These are phyloP conservation scores for Nadsonia starkeyi-henricii DNA, from an alignment of 1,139 yeast genomes.

Conservation along the genomic window DNA sequence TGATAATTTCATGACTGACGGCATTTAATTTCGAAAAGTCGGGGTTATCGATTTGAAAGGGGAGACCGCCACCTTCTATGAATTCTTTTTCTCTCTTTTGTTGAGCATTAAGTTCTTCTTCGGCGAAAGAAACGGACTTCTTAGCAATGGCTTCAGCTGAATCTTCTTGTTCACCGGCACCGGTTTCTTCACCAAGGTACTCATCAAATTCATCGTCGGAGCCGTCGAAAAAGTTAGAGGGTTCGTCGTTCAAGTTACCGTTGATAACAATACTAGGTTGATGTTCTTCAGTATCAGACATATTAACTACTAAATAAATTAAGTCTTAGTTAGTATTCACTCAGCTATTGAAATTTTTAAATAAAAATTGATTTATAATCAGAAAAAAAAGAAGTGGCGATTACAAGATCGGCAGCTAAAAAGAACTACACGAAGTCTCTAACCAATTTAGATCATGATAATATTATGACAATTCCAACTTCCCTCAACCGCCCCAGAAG, in stretches of 20 bases:
- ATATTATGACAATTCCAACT: too few species aligned
- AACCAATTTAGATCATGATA: too few species aligned
- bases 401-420: too few species aligned
- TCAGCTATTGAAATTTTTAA: too few species aligned
- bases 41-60: slow-evolving; percentile 87
- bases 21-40: slow-evolving; percentile 72
- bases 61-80: slow-evolving; percentile 96
- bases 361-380: too few species aligned
- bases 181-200: not conserved
- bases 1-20: slow-evolving; percentile 84
- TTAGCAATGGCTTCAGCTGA: slow-evolving; percentile 23
- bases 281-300: not conserved
- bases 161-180: not conserved
- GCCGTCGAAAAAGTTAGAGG: not conserved
- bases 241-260: not conserved
- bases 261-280: not conserved
- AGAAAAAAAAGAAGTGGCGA: too few species aligned
- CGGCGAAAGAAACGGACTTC: slow-evolving; percentile 74
- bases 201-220: not conserved
- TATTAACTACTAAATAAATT: not conserved
- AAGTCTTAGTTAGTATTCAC: too few species aligned
- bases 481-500: too few species aligned
- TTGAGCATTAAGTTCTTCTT: slow-evolving; percentile 36
- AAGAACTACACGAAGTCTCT: too few species aligned
- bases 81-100: slow-evolving; percentile 75